These are phyloP conservation scores for Chimonanthus praecox DNA, from an alignment of 164 flowering plant species.

Conservation along the genomic window DNA sequence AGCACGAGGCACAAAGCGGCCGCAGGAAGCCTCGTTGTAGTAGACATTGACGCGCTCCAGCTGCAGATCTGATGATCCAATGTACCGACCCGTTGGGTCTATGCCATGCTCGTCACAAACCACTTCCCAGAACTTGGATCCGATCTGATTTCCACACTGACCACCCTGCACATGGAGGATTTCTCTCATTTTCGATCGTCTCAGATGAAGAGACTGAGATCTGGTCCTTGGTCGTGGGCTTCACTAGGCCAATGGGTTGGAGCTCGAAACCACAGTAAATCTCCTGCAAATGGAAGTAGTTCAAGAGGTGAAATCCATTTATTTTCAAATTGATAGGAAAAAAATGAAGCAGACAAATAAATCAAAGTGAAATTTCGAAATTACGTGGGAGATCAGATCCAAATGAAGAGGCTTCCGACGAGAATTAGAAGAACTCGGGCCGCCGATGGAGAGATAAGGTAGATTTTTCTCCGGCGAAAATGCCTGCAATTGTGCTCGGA, in stretches of 20 bases:
- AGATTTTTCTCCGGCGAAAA: neutral
- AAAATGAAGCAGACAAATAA: no score
- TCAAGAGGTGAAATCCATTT: neutral
- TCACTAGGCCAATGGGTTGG: no score
- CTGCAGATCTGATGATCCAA: slow-evolving; percentile 38
- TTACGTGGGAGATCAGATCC: neutral
- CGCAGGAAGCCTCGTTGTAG: slow-evolving; percentile 48
- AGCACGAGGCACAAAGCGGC: slow-evolving; percentile 9
- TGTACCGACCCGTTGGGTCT: slow-evolving; percentile 38
- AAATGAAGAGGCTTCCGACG: neutral
- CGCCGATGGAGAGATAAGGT: neutral
- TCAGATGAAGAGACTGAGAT: neutral
- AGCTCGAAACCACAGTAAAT: neutral
- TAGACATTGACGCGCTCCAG: slow-evolving; percentile 46
- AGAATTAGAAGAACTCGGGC: neutral
- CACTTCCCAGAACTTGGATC: slow-evolving; percentile 28
- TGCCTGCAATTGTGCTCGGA: neutral
- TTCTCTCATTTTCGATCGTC: slow-evolving; percentile 33
- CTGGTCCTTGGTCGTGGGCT: neutral
- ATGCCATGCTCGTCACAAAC: slow-evolving; percentile 42
- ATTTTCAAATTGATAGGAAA: no score
- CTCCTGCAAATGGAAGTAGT: neutral
- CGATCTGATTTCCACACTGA: slow-evolving; percentile 59
- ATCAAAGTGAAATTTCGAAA: no score
- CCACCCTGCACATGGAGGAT: slow-evolving; percentile 20